Evolutionary conservation across 305 asterid genomes (phyloP).

Genomic region (Withania somnifera): DNA sequence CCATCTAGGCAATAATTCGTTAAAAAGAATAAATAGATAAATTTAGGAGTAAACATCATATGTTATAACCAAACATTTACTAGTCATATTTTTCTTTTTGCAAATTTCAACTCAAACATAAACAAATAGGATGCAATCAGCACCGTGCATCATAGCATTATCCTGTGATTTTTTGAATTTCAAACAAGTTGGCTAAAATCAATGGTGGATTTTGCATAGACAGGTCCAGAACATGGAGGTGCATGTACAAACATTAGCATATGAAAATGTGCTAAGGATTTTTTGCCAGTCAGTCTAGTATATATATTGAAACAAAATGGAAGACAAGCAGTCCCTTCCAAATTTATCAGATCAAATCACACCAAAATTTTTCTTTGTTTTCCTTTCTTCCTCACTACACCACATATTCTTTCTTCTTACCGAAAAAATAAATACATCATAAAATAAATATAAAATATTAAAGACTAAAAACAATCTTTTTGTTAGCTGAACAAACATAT

Average conservation of each 20-base stretch:
- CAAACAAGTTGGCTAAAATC: neutral
- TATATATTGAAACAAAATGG: constrained; percentile 6
- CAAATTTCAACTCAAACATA: neutral
- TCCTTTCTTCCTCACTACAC: neutral
- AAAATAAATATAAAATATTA: no score
- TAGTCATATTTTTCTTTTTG: no score
- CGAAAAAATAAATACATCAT: neutral
- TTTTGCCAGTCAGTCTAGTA: constrained; percentile 6
- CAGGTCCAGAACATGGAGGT: neutral
- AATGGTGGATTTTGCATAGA: neutral
- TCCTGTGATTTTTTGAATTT: neutral
- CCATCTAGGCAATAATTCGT: no score
- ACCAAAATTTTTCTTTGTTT: neutral
- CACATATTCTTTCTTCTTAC: constrained; percentile 8
- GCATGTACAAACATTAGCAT: neutral
- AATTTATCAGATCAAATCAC: neutral
- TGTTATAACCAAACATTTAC: no score
- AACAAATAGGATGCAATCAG: neutral
- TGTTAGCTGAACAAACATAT: neutral
- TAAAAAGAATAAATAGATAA: no score
- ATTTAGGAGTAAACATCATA: no score
- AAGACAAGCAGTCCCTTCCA: neutral
- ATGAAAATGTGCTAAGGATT: neutral
- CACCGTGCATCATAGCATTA: neutral
- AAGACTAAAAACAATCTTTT: neutral